Evolutionary conservation across 2,329 filamentous ascomycete species (phyloP), one percentile per base, ranked within the genome.

Genomic region (Fusarium avenaceum): DNA sequence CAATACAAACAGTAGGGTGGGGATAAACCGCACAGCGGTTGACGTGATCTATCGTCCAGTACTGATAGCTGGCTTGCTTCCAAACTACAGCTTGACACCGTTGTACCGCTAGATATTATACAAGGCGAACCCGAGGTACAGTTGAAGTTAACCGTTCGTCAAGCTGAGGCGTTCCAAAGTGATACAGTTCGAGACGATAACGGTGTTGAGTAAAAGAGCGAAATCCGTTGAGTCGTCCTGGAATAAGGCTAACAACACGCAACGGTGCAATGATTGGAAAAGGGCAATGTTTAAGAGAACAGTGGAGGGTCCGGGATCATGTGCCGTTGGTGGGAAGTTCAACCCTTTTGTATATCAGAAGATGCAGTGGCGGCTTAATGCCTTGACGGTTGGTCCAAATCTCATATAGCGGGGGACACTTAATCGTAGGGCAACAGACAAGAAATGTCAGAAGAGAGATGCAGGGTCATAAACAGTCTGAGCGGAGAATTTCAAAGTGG

Each of bases 371-470:
- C 63, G 53, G 58, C 70, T 74, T 67, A 67, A 71, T 58, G 56
- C 53, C 67, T 69, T 49, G 59, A 71, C 59, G 56, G 63, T 67
- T 72, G 59, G 67, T 64, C 69, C 52, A 67, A 61, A 59, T 60
- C 55, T 62, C 53, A 58, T 59, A 53, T 54, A 70, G 67, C 69
- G 62, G 62, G 65, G 55, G 64, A 57, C 56, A 61, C 72, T 67
- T 65, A 54, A 60, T 58, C 65, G 74, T 77, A 74, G 72, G 65
- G 71, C 72, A 75, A 74, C 73, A 76, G 79, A 78, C 73, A 74
- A 77, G 78, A 75, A 80, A 79, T 80, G 75, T 74, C 71, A 77
- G 76, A 76, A 75, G 61, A 67, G 58, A 53, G 32, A 69, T 61
- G 66, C 30, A 70, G 64, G 69, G 63, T 65, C 57, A 57, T 67